These are phyloP conservation scores for Serendipita sp. DNA, from an alignment of 768 basidiomycete species.

Conservation along the genomic window DNA sequence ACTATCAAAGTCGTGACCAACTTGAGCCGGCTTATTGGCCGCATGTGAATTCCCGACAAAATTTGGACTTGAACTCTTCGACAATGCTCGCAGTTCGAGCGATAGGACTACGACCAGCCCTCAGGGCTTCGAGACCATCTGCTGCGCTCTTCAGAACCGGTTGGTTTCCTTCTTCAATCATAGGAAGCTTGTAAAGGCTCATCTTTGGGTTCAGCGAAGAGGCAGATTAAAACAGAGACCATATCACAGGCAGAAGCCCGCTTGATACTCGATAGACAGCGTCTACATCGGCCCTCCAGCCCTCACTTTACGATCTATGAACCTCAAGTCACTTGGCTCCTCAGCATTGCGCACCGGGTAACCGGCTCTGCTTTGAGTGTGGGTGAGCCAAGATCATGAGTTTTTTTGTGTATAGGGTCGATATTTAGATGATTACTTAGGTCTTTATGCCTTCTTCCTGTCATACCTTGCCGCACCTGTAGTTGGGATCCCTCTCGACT, in stretches of 20 bases:
- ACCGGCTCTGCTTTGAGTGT: constrained; percentile 68
- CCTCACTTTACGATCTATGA: constrained; percentile 97
- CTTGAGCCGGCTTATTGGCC: neutral
- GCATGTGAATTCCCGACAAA: neutral
- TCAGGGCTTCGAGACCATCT: constrained; percentile 27
- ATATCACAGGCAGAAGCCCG: constrained; percentile 39
- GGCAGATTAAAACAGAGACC: constrained; percentile 48
- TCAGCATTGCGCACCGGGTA: constrained; percentile 73
- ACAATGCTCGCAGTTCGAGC: constrained; percentile 27
- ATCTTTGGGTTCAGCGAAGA: constrained; percentile 24
- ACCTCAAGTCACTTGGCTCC: constrained; percentile 80
- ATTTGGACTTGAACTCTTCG: constrained; percentile 2
- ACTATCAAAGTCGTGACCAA: neutral
- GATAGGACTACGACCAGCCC: constrained; percentile 39
- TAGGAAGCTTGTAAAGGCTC: constrained; percentile 21
- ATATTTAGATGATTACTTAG: neutral
- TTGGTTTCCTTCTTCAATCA: constrained; percentile 16
- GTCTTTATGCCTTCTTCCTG: constrained; percentile 74
- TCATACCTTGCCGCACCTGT: constrained; percentile 72
- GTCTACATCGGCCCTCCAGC: constrained; percentile 72
- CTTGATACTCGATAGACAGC: constrained; percentile 72
- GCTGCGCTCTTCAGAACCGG: constrained; percentile 23
- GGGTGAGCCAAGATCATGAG: constrained; percentile 25
- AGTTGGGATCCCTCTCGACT: constrained; percentile 47
- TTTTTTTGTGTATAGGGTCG: neutral